Conservation (phyloP, 148 eudicot genomes). For the Chenopodium quinoa region DNA sequence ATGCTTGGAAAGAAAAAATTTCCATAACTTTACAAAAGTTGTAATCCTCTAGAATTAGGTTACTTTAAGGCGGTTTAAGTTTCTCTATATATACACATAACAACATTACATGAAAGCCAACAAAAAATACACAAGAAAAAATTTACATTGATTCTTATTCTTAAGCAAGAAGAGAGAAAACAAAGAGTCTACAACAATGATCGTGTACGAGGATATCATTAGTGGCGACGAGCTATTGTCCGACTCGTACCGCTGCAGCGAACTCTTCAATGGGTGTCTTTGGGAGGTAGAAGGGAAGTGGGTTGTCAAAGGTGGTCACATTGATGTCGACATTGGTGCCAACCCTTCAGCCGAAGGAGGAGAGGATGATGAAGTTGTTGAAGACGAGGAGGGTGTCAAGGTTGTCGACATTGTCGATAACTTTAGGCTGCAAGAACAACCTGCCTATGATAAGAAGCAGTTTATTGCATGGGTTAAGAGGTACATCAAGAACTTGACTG, state of each 20-base stretch:
- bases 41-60: too few species aligned
- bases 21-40: too few species aligned
- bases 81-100: too few species aligned
- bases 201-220: constrained; percentile 35
- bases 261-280: constrained; percentile 54
- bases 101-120: too few species aligned
- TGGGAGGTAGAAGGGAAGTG: constrained; percentile 99
- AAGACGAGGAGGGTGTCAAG: constrained; percentile 37
- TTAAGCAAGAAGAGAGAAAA: constrained; percentile 1
- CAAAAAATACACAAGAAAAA: too few species aligned
- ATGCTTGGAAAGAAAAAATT: too few species aligned
- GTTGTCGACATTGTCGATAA: constrained; percentile 58
- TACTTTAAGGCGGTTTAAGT: too few species aligned
- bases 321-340: constrained; percentile 80
- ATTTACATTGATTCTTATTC: too few species aligned
- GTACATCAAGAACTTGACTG: constrained; percentile 45
- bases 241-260: constrained; percentile 77
- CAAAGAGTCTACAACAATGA: constrained; percentile 26
- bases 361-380: constrained; percentile 53
- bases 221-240: constrained; percentile 79
- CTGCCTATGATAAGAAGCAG: constrained; percentile 45
- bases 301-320: constrained; percentile 59
- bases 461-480: constrained; percentile 46
- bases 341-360: constrained; percentile 95
- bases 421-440: constrained; percentile 59